A percentile compares a stretch with the other conserved stretches of the same genome.
phyloP scores from a whole-genome alignment of 1,284 basidiomycete genomes.

The Apiotrichum siamense region DNA sequence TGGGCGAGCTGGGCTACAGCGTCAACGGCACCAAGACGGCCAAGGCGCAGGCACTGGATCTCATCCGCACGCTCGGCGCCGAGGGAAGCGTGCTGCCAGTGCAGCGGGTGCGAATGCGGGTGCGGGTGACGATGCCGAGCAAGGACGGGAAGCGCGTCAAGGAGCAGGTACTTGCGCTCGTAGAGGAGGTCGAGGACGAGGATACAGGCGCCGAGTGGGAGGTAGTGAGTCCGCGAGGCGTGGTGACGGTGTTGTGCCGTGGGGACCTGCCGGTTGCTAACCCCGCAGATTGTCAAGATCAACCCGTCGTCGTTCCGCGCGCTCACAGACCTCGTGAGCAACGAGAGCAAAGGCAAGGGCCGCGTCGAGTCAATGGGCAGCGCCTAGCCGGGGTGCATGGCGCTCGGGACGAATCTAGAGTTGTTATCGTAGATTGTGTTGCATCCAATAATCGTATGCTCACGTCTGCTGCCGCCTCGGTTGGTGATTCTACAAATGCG shows the following conservation, averaged over 20 bases:
- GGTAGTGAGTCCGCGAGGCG: constrained; percentile 68
- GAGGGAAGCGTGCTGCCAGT: constrained; percentile 68
- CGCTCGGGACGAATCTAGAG: too few species aligned
- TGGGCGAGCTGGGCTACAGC: constrained; percentile 89
- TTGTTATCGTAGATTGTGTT: background rate
- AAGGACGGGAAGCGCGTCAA: constrained; percentile 68
- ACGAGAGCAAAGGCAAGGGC: constrained; percentile 74
- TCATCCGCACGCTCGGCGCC: constrained; percentile 72
- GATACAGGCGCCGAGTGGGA: constrained; percentile 78
- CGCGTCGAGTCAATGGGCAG: constrained; percentile 65
- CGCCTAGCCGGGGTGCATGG: constrained; percentile 24
- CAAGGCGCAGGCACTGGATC: constrained; percentile 90
- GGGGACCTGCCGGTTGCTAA: background rate
- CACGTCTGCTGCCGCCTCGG: too few species aligned
- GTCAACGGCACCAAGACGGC: constrained; percentile 83
- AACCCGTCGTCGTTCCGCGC: constrained; percentile 86
- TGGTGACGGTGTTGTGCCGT: too few species aligned
- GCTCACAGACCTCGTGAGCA: constrained; percentile 82
- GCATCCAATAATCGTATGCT: background rate
- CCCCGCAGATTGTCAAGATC: constrained; percentile 70
- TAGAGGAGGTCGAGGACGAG: constrained; percentile 79
- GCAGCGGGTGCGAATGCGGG: constrained; percentile 84
- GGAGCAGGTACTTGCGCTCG: constrained; percentile 64
- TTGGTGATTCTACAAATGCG: background rate
- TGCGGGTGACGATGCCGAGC: constrained; percentile 71